Conservation (phyloP, 805 yeast species). For the Saccharomycopsis amapae region DNA sequence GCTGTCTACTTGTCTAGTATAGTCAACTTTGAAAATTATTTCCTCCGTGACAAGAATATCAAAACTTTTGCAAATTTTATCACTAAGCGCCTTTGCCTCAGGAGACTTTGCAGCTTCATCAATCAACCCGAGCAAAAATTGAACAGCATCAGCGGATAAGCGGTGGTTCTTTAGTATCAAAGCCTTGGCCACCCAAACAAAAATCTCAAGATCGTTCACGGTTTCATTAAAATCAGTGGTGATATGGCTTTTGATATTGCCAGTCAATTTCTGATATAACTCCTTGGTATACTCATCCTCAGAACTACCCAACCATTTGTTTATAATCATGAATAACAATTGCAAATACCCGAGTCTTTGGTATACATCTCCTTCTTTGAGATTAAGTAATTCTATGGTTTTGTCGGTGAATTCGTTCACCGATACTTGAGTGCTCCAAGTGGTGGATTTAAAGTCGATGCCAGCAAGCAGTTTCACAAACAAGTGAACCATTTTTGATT, state of each 20-base stretch:
- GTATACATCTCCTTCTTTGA: slow-evolving; percentile 6
- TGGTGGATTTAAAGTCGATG: slow-evolving; percentile 31
- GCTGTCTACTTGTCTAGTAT: slow-evolving; percentile 15
- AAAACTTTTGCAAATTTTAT: slow-evolving; percentile 44
- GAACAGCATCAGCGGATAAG: slow-evolving; percentile 30
- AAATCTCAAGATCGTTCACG: slow-evolving; percentile 37
- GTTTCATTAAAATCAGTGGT: neutral
- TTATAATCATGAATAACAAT: slow-evolving; percentile 44
- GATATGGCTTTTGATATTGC: neutral
- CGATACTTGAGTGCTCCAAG: neutral
- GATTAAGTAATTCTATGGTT: neutral
- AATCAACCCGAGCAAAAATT: slow-evolving; percentile 32
- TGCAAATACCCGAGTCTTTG: slow-evolving; percentile 52
- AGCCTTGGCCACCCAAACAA: slow-evolving; percentile 70
- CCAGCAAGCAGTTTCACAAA: slow-evolving; percentile 44
- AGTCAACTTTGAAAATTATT: slow-evolving; percentile 44
- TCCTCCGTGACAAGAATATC: slow-evolving; percentile 65
- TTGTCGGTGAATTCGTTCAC: neutral
- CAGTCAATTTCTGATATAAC: neutral
- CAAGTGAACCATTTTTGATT: slow-evolving; percentile 30
- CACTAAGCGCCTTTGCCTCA: slow-evolving; percentile 26
- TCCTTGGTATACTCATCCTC: neutral
- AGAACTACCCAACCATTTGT: slow-evolving; percentile 40
- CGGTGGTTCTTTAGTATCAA: slow-evolving; percentile 51
- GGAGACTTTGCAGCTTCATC: slow-evolving; percentile 23